Evolutionary conservation across 768 basidiomycete genomes (phyloP), one percentile per base, ranked within the genome.

Genomic region (Trametes gibbosa): DNA sequence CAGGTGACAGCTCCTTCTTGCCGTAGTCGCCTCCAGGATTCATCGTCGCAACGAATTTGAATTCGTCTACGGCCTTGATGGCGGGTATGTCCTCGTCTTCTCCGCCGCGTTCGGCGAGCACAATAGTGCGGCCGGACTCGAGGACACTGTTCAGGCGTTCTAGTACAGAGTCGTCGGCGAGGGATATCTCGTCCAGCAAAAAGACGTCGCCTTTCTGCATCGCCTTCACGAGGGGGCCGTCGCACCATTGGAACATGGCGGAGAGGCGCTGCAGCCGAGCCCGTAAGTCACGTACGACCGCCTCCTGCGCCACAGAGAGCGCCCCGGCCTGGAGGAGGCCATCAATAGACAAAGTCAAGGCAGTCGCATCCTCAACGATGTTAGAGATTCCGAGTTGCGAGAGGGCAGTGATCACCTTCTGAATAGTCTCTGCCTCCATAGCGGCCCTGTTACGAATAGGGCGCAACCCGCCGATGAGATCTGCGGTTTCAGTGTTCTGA

Each of bases 11-110:
- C 69, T 99, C 97, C 70, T 98, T 99, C 79, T 99, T 99, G 23
- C 97, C 97, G 66, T 95, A 98, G 68, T 99, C 97, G 14, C 97
- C 97, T 19, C 97, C 97, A 0, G 97, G 97, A 70, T 99, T 99
- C 97, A 99, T 99, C 2, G 97, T 98, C 2, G 97, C 94, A 0
- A 98, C 78, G 37, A 99, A 84, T 70, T 95, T 89, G 80, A 99
- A 99, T 1, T 74, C 75, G 3, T 80, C 74, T 7, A 75, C 70
- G 8, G 94, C 95, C 19, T 73, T 76, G 41, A 98, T 77, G 7
- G 80, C 78, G 29, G 87, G 83, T 62, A 87, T 79, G 32, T 86
- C 86, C 12, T 83, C 76, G 59, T 87, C 83, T 42, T 81, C 82
- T 12, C 92, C 93, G 0, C 95, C 94, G 46, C 87, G 89, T 72